These are phyloP conservation scores for Ustilago bromivora DNA, from an alignment of 1,284 basidiomycete species.

Conservation along the genomic window DNA sequence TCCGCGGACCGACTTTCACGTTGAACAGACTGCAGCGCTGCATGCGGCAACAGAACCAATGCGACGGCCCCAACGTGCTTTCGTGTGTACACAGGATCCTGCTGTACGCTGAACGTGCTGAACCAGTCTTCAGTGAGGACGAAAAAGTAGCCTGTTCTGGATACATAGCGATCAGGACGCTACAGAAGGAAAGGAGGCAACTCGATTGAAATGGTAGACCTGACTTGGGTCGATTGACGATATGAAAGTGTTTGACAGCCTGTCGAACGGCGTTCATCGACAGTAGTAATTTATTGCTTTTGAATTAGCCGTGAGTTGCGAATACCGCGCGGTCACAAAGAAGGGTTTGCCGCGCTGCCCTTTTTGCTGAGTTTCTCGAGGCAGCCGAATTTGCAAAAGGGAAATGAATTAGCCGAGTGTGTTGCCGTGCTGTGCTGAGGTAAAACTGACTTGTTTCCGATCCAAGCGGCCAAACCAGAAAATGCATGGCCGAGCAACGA, in stretches of 20 bases:
- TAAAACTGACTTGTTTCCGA: neutral
- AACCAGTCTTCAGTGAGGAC: no score
- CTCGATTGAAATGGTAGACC: no score
- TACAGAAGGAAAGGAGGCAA: no score
- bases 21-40: neutral
- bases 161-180: no score
- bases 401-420: neutral
- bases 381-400: neutral
- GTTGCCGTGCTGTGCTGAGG: neutral
- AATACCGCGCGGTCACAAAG: neutral
- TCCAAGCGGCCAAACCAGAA: neutral
- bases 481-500: neutral
- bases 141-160: no score
- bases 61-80: neutral
- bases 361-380: neutral
- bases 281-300: neutral
- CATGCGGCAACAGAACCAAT: conserved; percentile 4
- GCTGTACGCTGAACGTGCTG: no score
- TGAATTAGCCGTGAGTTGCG: neutral
- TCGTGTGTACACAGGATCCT: neutral
- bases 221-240: neutral
- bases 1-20: conserved; percentile 15
- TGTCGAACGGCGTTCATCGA: neutral
- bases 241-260: neutral
- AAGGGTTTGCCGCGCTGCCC: neutral